A percentile compares a stretch with the other conserved stretches of the same genome.
Evolutionary conservation across 139 green algal species (phyloP).

Genomic region (Chlorella ohadii): DNA sequence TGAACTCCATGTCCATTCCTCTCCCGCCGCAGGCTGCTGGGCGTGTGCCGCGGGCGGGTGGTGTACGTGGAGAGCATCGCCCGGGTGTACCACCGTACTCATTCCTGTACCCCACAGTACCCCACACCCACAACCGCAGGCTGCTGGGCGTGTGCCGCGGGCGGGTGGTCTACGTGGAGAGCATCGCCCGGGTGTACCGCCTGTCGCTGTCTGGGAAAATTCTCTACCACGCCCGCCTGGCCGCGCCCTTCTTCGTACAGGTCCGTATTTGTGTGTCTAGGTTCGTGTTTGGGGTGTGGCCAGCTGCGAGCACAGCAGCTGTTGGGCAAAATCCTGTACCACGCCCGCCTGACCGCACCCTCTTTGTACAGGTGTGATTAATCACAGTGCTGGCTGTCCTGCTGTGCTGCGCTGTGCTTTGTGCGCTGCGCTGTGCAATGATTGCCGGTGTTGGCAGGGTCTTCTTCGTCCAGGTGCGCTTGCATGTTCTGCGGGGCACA

Average conservation of each 20-base stretch:
- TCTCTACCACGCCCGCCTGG: slow-evolving; percentile 76
- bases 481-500: too few species aligned
- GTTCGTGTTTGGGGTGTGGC: too few species aligned
- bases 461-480: too few species aligned
- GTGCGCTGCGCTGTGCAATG: not conserved
- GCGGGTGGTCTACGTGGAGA: slow-evolving; percentile 88
- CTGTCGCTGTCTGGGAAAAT: slow-evolving; percentile 88
- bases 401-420: not conserved
- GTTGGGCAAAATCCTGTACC: slow-evolving; percentile 83
- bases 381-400: not conserved
- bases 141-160: slow-evolving; percentile 45
- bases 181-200: slow-evolving; percentile 78
- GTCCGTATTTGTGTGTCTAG: too few species aligned
- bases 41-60: slow-evolving; percentile 52
- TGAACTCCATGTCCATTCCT: too few species aligned
- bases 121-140: too few species aligned
- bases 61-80: slow-evolving; percentile 95
- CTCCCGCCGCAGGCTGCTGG: slow-evolving; percentile 49
- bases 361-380: slow-evolving; percentile 65
- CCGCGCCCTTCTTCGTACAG: slow-evolving; percentile 77
- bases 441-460: too few species aligned
- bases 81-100: too few species aligned
- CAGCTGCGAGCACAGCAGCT: not conserved
- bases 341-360: slow-evolving; percentile 64
- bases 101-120: too few species aligned